A percentile compares a stretch with the other conserved stretches of the same genome.
These are phyloP conservation scores for Fusarium musae DNA, from an alignment of 2,329 filamentous ascomycete species.

Conservation along the genomic window DNA sequence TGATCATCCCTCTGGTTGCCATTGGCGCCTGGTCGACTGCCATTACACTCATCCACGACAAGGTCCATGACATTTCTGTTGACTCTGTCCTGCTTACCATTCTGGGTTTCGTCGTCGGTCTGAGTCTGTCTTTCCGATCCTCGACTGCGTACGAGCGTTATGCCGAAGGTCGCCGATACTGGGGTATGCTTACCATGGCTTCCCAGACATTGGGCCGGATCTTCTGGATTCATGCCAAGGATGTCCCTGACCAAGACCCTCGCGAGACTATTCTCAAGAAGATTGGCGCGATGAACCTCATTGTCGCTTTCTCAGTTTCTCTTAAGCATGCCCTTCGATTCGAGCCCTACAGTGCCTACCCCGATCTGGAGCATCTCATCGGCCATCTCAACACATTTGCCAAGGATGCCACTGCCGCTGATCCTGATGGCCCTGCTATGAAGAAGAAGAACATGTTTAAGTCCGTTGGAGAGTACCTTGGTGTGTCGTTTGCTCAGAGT, in stretches of 20 bases:
- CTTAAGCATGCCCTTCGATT: slow-evolving; percentile 87
- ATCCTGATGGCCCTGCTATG: slow-evolving; percentile 49
- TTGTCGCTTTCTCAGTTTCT: slow-evolving; percentile 80
- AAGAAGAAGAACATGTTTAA: slow-evolving; percentile 68
- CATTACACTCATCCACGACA: slow-evolving; percentile 67
- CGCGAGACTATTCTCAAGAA: slow-evolving; percentile 78
- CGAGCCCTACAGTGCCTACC: slow-evolving; percentile 82
- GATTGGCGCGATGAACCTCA: slow-evolving; percentile 78
- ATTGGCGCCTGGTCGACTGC: slow-evolving; percentile 73
- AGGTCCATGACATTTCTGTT: slow-evolving; percentile 51
- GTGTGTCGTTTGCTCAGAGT: slow-evolving; percentile 78
- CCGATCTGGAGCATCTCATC: slow-evolving; percentile 76
- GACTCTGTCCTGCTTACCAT: slow-evolving; percentile 72
- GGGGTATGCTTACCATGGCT: slow-evolving; percentile 70
- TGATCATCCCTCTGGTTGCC: slow-evolving; percentile 75
- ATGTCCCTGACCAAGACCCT: slow-evolving; percentile 57
- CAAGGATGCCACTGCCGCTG: slow-evolving; percentile 58
- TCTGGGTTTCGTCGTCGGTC: slow-evolving; percentile 82
- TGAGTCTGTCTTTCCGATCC: slow-evolving; percentile 81
- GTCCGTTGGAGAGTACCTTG: slow-evolving; percentile 75
- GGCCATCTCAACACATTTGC: slow-evolving; percentile 82
- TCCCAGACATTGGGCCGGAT: slow-evolving; percentile 76
- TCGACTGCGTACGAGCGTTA: slow-evolving; percentile 82
- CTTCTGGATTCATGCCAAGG: slow-evolving; percentile 84
- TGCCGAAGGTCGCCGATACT: slow-evolving; percentile 71